Evolutionary conservation across 768 basidiomycete genomes (phyloP), one percentile per base, ranked within the genome.

Genomic region (Macrolepiota dolichaula): DNA sequence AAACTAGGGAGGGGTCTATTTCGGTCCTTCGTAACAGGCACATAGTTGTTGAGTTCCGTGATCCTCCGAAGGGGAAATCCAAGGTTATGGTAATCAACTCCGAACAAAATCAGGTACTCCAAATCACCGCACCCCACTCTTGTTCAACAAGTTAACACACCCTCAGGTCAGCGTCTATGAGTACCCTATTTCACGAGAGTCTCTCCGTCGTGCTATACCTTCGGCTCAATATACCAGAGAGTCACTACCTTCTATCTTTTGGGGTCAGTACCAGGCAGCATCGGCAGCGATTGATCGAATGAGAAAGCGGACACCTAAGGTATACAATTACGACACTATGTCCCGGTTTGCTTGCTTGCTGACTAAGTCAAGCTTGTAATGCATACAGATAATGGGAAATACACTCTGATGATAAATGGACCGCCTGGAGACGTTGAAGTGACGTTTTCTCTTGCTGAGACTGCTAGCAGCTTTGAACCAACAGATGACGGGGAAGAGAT

Each of bases 251-350:
- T 55, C 67, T 12, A 38, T 54, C 11, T 80, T 81, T 61, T 78
- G 76, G 75, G 74, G 72, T 62, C 73, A 74, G 63, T 85, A 84
- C 63, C 76, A 75, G 37, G 80, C 81, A 62, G 81, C 82, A 7
- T 71, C 68, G 3, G 65, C 70, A 15, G 71, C 80, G 22, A 70
- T 85, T 2, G 75, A 80, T 44, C 77, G 80, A 59, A 73, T 85
- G 29, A 85, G 81, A 63, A 75, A 78, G 62, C 74, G 80, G 27
- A 80, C 82, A n/a, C 83, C 85, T 2, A 77, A 77, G 73, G 85
- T 84, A 61, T 13, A 71, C 57, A 12, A 46, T 24, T 2, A 10
- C 35, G 10, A 9, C 3, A 4, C 22, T 22, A 13, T 27, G 13
- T 36, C 24, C 15, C 22, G 10, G 13, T 24, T 24, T 36, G 1